Conservation (phyloP, 306 rosid genomes). For the Trifolium repens region DNA sequence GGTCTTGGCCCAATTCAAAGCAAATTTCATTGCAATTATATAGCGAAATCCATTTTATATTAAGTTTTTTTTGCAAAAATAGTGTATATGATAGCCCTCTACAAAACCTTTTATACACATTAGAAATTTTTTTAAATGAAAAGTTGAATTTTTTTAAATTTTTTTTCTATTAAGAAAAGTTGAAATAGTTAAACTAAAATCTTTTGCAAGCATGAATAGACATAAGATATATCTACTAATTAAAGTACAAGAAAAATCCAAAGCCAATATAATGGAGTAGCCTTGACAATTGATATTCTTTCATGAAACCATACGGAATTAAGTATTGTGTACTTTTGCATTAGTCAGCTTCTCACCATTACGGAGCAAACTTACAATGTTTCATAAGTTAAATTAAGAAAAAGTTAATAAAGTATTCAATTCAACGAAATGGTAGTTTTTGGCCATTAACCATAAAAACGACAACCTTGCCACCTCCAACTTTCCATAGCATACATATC, state of each 20-base stretch:
- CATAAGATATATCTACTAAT: neutral
- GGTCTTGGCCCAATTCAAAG: too few relatives aligned
- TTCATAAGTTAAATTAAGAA: conserved; percentile 1
- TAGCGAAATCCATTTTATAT: too few relatives aligned
- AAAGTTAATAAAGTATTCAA: neutral
- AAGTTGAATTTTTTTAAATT: neutral
- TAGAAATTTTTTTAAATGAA: neutral
- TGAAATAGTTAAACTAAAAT: neutral
- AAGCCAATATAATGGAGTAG: neutral
- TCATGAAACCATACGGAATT: neutral
- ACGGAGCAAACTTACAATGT: neutral
- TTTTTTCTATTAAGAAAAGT: too few relatives aligned
- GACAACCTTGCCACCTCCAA: conserved; percentile 26
- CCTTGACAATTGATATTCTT: neutral
- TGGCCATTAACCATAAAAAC: conserved; percentile 29
- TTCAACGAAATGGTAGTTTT: conserved; percentile 9
- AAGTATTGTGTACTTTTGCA: conserved; percentile 8
- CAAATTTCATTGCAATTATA: too few relatives aligned
- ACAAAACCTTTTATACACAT: neutral
- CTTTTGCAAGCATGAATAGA: neutral
- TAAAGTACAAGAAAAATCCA: neutral
- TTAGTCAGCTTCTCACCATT: conserved; percentile 26
- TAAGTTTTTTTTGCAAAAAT: too few relatives aligned
- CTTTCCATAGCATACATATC: neutral
- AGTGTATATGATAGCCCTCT: neutral